Evolutionary conservation across 768 basidiomycete genomes (phyloP).

Genomic region (Podaxis mareebaensis): DNA sequence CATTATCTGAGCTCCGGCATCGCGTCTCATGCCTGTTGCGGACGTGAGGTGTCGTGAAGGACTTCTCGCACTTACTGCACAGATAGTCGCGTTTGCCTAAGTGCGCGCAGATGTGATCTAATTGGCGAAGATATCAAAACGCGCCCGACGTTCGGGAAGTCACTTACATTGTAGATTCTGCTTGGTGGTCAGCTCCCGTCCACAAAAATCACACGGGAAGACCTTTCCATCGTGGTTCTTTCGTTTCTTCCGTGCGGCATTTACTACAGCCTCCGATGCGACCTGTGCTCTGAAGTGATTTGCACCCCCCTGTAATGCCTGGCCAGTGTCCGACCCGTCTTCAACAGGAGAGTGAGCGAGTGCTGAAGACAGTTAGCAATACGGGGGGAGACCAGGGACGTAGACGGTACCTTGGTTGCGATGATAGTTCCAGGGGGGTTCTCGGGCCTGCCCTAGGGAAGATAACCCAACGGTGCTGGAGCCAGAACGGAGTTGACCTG

Average conservation of each 20-base stretch:
- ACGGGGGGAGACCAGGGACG: too few species aligned
- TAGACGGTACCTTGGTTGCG: neutral
- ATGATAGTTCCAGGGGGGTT: neutral
- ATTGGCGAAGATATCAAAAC: neutral
- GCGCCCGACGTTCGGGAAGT: neutral
- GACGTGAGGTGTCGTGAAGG: conserved; percentile 16
- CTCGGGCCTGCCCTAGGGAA: neutral
- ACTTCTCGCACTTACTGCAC: conserved; percentile 12
- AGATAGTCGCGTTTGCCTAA: conserved; percentile 3
- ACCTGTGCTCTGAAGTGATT: conserved; percentile 1
- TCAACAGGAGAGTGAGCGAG: neutral
- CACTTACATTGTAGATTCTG: conserved; percentile 13
- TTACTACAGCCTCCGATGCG: conserved; percentile 9
- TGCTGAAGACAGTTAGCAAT: neutral
- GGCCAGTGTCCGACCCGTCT: neutral
- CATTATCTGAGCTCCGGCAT: neutral
- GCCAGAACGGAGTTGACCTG: too few species aligned
- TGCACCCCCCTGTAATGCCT: neutral
- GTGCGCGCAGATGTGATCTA: conserved; percentile 11
- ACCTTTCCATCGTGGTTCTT: conserved; percentile 12
- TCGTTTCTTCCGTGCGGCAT: conserved; percentile 11
- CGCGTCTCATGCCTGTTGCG: conserved; percentile 9
- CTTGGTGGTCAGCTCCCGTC: conserved; percentile 8
- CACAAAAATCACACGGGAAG: neutral
- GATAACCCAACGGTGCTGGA: neutral